Evolutionary conservation across 2,329 filamentous ascomycete genomes (phyloP).

Genomic region (Colletotrichum siamense): DNA sequence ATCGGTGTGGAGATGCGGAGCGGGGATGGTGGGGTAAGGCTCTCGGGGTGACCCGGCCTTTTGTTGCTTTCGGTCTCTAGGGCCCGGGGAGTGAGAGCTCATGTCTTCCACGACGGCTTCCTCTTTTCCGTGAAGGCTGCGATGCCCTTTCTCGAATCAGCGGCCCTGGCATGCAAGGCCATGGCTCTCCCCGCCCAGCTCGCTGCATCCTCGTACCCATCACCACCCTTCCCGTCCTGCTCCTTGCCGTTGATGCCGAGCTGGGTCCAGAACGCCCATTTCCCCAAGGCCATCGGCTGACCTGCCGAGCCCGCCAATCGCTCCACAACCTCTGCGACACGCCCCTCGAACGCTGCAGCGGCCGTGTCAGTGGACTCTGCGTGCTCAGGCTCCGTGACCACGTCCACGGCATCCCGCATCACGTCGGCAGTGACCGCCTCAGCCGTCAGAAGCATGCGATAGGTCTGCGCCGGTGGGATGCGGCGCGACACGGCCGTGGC

Average conservation of each 20-base stretch:
- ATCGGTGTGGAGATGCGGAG: background rate
- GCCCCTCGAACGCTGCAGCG: slow-evolving; percentile 25
- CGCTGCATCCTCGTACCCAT: slow-evolving; percentile 30
- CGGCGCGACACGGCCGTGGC: slow-evolving; percentile 30
- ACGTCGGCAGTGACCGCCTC: slow-evolving; percentile 29
- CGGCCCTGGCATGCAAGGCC: slow-evolving; percentile 31
- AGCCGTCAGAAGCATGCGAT: slow-evolving; percentile 33
- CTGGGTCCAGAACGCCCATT: slow-evolving; percentile 41
- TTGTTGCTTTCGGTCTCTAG: background rate
- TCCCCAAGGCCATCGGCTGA: slow-evolving; percentile 36
- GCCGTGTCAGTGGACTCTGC: slow-evolving; percentile 23
- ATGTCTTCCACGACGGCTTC: slow-evolving; percentile 27
- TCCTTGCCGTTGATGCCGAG: slow-evolving; percentile 22
- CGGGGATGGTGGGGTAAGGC: background rate
- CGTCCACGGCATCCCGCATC: slow-evolving; percentile 31
- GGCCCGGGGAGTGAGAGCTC: background rate
- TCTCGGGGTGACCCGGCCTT: background rate
- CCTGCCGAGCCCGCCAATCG: slow-evolving; percentile 27
- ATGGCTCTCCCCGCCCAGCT: slow-evolving; percentile 33
- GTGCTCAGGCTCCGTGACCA: slow-evolving; percentile 21
- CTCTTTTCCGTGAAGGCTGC: slow-evolving; percentile 30
- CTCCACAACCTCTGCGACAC: slow-evolving; percentile 28
- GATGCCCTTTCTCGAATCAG: slow-evolving; percentile 34
- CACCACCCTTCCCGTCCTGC: slow-evolving; percentile 10
- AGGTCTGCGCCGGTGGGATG: slow-evolving; percentile 27